Evolutionary conservation across 169 alveolate genomes (phyloP).

Genomic region (Plasmodium reichenowi): DNA sequence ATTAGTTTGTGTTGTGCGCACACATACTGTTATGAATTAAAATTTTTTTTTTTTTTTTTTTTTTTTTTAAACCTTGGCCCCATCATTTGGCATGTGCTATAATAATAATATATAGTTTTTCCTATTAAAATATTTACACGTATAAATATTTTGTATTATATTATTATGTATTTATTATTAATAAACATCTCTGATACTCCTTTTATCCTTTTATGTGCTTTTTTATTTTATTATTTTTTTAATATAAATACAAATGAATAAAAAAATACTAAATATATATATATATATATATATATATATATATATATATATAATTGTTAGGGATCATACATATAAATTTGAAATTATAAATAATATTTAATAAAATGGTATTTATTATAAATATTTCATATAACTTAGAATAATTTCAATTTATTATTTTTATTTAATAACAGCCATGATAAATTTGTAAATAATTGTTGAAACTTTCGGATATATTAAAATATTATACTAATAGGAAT

Average conservation of each 20-base stretch:
- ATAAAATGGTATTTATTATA: too few relatives aligned
- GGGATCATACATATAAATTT: too few relatives aligned
- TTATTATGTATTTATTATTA: neutral
- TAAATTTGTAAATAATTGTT: too few relatives aligned
- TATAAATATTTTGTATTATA: conserved; percentile 18
- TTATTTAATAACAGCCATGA: too few relatives aligned
- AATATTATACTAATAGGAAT: too few relatives aligned
- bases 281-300: neutral
- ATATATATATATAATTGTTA: neutral
- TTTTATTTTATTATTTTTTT: neutral
- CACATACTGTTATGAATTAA: conserved; percentile 26
- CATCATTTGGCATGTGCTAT: conserved; percentile 47
- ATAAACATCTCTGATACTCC: neutral
- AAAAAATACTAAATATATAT: neutral
- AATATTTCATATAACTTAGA: too few relatives aligned
- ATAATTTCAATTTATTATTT: too few relatives aligned
- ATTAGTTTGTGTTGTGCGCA: conserved; percentile 69
- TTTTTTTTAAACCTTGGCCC: conserved; percentile 24
- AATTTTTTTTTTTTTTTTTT: conserved; percentile 27
- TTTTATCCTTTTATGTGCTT: conserved; percentile 13
- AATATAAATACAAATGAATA: neutral
- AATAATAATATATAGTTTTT: neutral
- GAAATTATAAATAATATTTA: too few relatives aligned
- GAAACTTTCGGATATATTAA: too few relatives aligned
- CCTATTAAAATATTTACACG: conserved; percentile 35